A percentile compares a stretch with the other conserved stretches of the same genome.
Conservation (phyloP, 1,139 yeast species). For the Hansenula anomala region DNA sequence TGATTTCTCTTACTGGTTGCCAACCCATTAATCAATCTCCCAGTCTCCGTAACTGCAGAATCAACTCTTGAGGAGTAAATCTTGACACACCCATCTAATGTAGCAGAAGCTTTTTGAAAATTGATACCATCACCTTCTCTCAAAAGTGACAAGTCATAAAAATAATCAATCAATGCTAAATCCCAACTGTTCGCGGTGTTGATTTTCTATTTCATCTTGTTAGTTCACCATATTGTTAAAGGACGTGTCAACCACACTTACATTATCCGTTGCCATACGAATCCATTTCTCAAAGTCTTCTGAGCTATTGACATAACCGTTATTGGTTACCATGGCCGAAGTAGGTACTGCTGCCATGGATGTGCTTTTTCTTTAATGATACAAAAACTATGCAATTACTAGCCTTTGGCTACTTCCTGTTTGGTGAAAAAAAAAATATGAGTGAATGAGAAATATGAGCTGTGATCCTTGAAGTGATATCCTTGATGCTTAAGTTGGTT, state of each 20-base stretch:
- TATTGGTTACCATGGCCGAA: neutral
- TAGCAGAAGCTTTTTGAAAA: constrained; percentile 74
- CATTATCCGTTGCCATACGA: constrained; percentile 31
- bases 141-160: constrained; percentile 61
- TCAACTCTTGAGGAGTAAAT: constrained; percentile 85
- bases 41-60: constrained; percentile 88
- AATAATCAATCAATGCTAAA: constrained; percentile 83
- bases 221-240: too few relatives aligned
- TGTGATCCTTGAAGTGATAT: too few relatives aligned
- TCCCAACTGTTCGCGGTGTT: constrained; percentile 71
- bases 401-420: too few relatives aligned
- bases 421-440: too few relatives aligned
- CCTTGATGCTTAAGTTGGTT: too few relatives aligned
- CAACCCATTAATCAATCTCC: constrained; percentile 83
- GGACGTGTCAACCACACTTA: too few relatives aligned
- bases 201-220: constrained; percentile 36
- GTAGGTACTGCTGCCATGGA: neutral
- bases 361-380: too few relatives aligned
- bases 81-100: constrained; percentile 82
- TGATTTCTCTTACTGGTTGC: constrained; percentile 27
- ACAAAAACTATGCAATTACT: too few relatives aligned
- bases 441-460: too few relatives aligned
- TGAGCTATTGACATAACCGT: constrained; percentile 25
- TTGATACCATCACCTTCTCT: constrained; percentile 60
- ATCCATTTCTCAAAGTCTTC: constrained; percentile 32